Percentiles rank a stretch among this genome's conserved stretches.
Evolutionary conservation across 1,284 basidiomycete species (phyloP).

Genomic region (Ceratobasidium papillatum): DNA sequence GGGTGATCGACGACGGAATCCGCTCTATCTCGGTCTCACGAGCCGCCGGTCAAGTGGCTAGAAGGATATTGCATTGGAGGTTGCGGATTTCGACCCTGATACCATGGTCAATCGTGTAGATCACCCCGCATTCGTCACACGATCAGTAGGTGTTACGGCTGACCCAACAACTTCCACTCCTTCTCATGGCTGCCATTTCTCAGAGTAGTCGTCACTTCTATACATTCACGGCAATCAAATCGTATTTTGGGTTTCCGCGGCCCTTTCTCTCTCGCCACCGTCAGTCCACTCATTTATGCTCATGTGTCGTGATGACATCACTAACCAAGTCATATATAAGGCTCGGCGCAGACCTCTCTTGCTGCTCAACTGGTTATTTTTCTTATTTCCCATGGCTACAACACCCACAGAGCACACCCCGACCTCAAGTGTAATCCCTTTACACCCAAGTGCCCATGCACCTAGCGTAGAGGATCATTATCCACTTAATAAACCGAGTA

Average conservation of each 20-base stretch:
- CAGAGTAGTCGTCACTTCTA: too few relatives aligned
- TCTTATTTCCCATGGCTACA: neutral
- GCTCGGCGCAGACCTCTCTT: neutral
- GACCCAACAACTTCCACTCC: neutral
- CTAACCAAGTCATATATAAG: neutral
- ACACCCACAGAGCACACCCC: neutral
- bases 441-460: neutral
- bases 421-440: neutral
- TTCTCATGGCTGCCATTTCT: too few relatives aligned
- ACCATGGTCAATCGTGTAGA: neutral
- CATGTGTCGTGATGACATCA: too few relatives aligned
- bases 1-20: too few relatives aligned
- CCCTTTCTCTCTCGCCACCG: too few relatives aligned
- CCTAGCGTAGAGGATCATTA: constrained; percentile 58
- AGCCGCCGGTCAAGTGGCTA: neutral
- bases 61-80: neutral
- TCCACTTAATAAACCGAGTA: constrained; percentile 68
- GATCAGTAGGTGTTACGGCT: too few relatives aligned
- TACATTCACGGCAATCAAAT: too few relatives aligned
- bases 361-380: neutral
- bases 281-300: too few relatives aligned
- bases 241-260: too few relatives aligned
- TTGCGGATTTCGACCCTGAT: neutral
- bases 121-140: neutral
- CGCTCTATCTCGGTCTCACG: neutral